These are phyloP conservation scores for Diphasiastrum complanatum DNA, from an alignment of 83 land plant genomes.

Conservation along the genomic window DNA sequence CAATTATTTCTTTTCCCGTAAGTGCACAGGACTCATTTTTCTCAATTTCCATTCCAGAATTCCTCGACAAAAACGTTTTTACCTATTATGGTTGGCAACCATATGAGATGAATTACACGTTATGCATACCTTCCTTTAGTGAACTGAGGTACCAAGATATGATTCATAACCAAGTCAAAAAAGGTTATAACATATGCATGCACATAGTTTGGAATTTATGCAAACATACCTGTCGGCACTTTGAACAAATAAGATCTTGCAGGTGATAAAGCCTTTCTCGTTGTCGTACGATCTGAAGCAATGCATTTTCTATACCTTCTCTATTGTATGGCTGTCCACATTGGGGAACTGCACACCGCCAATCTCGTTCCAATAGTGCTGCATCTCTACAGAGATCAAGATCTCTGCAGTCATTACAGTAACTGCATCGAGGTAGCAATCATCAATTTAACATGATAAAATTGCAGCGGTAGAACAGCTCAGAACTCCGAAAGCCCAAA, in stretches of 20 bases:
- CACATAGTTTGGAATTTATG: background rate
- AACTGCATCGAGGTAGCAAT: constrained; percentile 38
- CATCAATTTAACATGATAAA: background rate
- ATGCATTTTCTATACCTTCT: constrained; percentile 80
- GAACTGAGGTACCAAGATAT: background rate
- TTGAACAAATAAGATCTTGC: constrained; percentile 81
- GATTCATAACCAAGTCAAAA: background rate
- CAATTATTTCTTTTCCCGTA: background rate
- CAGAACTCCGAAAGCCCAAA: too few species aligned
- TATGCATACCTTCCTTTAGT: background rate
- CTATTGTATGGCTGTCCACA: constrained; percentile 92
- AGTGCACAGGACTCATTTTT: background rate
- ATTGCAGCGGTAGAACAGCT: too few species aligned
- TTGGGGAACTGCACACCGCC: constrained; percentile 79
- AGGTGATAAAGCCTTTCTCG: constrained; percentile 89
- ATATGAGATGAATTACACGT: background rate
- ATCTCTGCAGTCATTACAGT: constrained; percentile 96
- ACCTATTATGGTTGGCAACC: background rate
- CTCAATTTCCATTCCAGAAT: background rate
- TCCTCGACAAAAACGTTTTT: background rate
- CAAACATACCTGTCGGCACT: constrained; percentile 51
- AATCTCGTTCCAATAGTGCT: constrained; percentile 62
- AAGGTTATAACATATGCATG: background rate
- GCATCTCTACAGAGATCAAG: constrained; percentile 84
- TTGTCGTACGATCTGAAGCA: constrained; percentile 87